Evolutionary conservation across 495 filamentous ascomycete species (phyloP), one percentile per base, ranked within the genome.

Genomic region (Aspergillus leporis): DNA sequence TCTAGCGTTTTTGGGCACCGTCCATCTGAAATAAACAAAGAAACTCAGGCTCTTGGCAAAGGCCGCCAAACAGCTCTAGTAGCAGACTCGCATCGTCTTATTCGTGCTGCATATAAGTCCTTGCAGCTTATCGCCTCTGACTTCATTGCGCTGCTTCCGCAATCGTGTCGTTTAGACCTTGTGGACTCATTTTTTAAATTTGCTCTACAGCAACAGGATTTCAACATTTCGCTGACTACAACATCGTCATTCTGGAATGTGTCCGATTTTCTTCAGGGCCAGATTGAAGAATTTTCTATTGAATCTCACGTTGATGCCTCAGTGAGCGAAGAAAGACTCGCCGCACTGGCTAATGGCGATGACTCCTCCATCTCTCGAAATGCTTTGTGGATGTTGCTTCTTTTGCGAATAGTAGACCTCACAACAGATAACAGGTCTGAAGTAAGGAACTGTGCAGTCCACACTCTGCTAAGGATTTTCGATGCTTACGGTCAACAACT

Each of bases 181-280:
- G 87, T 97, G 60, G 89, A 97, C 74, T 90, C 92, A 46, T 84
- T 98, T 21, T 90, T 90, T 62, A 86, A 86, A 58, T 98, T 98
- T 74, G 90, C 88, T 53, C 84, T 85, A 2, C 93, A 98, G 68
- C 81, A 85, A 38, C 89, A 96, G 62, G 94, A 98, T 71, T 83
- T 98, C 54, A 98, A 98, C 63, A 95, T 97, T 56, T 95, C 93
- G 0, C 77, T 98, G 16, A 97, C 95, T 16, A 93, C 91, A 1
- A 88, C 94, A 12, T 96, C 93, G 0, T 95, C 95, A 66, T 96
- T 96, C 74, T 96, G 92, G 89, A 92, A 91, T 60, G 83, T 96
- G 13, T 96, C 94, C 2, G 93, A 97, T 69, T 95, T 90, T 60
- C 81, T 98, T 32, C 80, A 79, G 50, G 71, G 67, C 41, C 74